Percentiles rank a stretch among this genome's conserved stretches.
Evolutionary conservation across 257 asterid species (phyloP).

Genomic region (Solanum commersonii): DNA sequence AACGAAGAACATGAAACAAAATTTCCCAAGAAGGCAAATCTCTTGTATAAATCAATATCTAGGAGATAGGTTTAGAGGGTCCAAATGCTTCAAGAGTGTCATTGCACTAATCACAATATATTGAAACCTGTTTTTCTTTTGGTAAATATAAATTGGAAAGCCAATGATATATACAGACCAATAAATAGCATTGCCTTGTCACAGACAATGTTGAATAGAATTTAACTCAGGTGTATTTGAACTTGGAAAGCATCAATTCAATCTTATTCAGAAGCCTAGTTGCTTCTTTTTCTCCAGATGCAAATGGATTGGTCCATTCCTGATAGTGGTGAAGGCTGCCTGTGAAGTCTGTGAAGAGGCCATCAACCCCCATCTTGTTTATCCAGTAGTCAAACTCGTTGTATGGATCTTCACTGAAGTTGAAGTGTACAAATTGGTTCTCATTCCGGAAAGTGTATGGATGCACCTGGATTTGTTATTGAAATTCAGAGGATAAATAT

Average conservation of each 20-base stretch:
- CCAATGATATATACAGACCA: neutral
- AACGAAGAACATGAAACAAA: neutral
- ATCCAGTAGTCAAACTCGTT: slow-evolving; percentile 75
- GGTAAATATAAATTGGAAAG: neutral
- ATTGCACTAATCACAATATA: neutral
- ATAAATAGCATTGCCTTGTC: neutral
- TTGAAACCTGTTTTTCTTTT: neutral
- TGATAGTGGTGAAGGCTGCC: slow-evolving; percentile 87
- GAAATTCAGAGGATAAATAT: neutral
- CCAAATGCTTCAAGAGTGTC: neutral
- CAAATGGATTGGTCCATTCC: slow-evolving; percentile 58
- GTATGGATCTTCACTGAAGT: slow-evolving; percentile 86
- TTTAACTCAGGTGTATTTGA: slow-evolving; percentile 12
- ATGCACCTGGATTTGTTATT: slow-evolving; percentile 57
- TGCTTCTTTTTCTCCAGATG: slow-evolving; percentile 40
- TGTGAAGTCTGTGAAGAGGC: slow-evolving; percentile 86
- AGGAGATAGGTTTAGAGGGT: neutral
- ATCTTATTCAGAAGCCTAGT: slow-evolving; percentile 46
- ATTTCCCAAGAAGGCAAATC: neutral
- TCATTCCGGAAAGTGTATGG: slow-evolving; percentile 88
- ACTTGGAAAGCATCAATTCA: slow-evolving; percentile 43
- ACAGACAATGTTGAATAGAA: neutral
- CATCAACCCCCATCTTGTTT: slow-evolving; percentile 71
- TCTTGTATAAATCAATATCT: neutral
- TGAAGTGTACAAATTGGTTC: slow-evolving; percentile 65